These are phyloP conservation scores for Phytophthora kernoviae DNA, from an alignment of 352 stramenopile species.

Conservation along the genomic window DNA sequence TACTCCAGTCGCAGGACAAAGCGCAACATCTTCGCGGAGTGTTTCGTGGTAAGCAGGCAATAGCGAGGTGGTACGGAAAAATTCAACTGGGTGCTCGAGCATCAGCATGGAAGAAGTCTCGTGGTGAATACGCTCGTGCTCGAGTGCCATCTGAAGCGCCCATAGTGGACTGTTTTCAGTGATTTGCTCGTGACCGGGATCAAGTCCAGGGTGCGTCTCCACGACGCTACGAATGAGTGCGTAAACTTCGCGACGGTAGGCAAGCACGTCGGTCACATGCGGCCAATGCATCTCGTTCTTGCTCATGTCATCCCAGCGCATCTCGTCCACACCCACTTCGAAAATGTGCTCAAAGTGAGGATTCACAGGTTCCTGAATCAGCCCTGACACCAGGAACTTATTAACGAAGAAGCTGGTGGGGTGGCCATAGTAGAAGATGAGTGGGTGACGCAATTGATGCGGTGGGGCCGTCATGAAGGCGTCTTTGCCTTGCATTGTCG, in stretches of 20 bases:
- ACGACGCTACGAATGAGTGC: slow-evolving; percentile 87
- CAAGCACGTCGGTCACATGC: slow-evolving; percentile 87
- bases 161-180: slow-evolving; percentile 90
- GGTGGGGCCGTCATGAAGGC: slow-evolving; percentile 91
- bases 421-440: slow-evolving; percentile 99
- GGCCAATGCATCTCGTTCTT: slow-evolving; percentile 97
- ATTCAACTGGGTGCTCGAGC: slow-evolving; percentile 90
- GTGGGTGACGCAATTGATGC: slow-evolving; percentile 94
- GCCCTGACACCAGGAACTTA: slow-evolving; percentile 94
- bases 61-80: slow-evolving; percentile 85
- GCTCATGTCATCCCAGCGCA: slow-evolving; percentile 98
- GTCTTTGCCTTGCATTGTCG: slow-evolving; percentile 89
- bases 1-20: slow-evolving; percentile 66
- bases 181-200: slow-evolving; percentile 75
- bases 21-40: slow-evolving; percentile 38
- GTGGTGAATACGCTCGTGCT: slow-evolving; percentile 98
- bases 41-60: slow-evolving; percentile 86
- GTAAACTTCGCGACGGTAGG: slow-evolving; percentile 94
- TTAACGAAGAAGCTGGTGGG: slow-evolving; percentile 97
- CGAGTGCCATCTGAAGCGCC: slow-evolving; percentile 94
- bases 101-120: slow-evolving; percentile 98
- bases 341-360: slow-evolving; percentile 96
- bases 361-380: slow-evolving; percentile 90
- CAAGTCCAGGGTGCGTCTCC: slow-evolving; percentile 85
- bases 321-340: slow-evolving; percentile 98